Evolutionary conservation across 2,329 filamentous ascomycete genomes (phyloP), one percentile per base, ranked within the genome.

Genomic region (Claviceps africana): DNA sequence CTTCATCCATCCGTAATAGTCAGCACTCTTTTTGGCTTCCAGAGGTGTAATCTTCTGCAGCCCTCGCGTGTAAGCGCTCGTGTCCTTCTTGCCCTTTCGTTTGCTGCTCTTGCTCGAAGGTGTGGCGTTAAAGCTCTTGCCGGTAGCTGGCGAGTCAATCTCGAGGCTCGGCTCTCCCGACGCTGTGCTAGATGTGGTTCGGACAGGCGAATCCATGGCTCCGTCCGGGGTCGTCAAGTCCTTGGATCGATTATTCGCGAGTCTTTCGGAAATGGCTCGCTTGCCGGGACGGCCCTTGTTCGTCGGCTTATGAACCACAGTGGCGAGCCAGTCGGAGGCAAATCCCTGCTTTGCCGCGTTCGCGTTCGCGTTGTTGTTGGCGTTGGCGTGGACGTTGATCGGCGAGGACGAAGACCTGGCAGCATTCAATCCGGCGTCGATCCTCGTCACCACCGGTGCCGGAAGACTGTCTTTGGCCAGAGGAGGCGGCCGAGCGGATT

Each of bases 1-100:
- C 75, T 93, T 97, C 93, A 98, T 98, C 93, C 93, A 98, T 1
- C 93, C 93, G 61, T 85, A 91, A 66, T 95, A 97, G 63, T 98
- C 91, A 52, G 88, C 91, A 55, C 81, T 82, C 56, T 82, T 72
- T 68, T 95, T 93, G 55, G 91, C 89, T 64, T 95, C 88, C 52
- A 82, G 75, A 0, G 93, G 93, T 0, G 79, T 72, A 55, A 91
- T 85, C 67, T 90, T 89, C 59, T 86, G 78, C 42, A 97, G 71
- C 0, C 93, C 93, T 31, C 87, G 84, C 19, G 83, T 87, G 67
- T 97, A 98, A 1, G 93, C 93, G 62, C 90, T 96, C 0, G 93
- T 98, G 53, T 88, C 84, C 65, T 97, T 94, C 72, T 98, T 98
- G 50, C 82, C 81, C 68, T 91, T 90, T 77, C 83, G 77, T 61